Base-by-base conservation (phyloP, 2,329 filamentous ascomycete species). In the Epicoccum nigrum region DNA sequence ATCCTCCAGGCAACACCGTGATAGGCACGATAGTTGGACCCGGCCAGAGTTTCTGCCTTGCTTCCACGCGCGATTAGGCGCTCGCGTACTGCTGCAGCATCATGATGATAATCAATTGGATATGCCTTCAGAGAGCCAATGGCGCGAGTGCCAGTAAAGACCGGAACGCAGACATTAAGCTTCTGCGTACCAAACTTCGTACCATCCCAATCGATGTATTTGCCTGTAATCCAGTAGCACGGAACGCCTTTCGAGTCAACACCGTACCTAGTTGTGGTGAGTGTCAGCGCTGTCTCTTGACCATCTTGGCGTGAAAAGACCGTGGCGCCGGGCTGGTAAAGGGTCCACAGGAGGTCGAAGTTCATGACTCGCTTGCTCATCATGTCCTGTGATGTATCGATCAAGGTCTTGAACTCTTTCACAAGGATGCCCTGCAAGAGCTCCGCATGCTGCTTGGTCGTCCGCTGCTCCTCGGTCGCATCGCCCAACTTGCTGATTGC, bases 21-120 rank as follows among this genome's bases (percentile, higher is more conserved):
- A 88, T 78, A 79, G 90, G 93, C 76, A 84, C 84, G 67, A 76
- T 93, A 95, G 62, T 93, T 85, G 67, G 90, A 87, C 8, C 91
- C 90, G 53, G 86, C 82, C 25, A 95, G 79, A 2, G 82, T 75
- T 15, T 92, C 87, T 65, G 95, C 96, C 59, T 88, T 89, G 77
- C 89, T 90, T 30, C 92, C 92, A 2, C 92, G 86, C 61, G 88
- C 84, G 45, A 95, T 83, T 19, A 96, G 81, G 44, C 85, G 79
- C 51, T 80, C 74, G 43, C 84, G 84, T 33, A 95, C 59, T 27
- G 80, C 79, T 4, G 81, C 77, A 47, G 89, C 80, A 53, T 91
- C 82, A 55, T 85, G 86, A 75, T 94, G 90, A 67, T 92, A 94
- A 54, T 86, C 80, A 5, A 96, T 77, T 0, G 92, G 92, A 65